These are phyloP conservation scores for Neoboletus subvelutipes DNA, from an alignment of 768 basidiomycete genomes.

Conservation along the genomic window DNA sequence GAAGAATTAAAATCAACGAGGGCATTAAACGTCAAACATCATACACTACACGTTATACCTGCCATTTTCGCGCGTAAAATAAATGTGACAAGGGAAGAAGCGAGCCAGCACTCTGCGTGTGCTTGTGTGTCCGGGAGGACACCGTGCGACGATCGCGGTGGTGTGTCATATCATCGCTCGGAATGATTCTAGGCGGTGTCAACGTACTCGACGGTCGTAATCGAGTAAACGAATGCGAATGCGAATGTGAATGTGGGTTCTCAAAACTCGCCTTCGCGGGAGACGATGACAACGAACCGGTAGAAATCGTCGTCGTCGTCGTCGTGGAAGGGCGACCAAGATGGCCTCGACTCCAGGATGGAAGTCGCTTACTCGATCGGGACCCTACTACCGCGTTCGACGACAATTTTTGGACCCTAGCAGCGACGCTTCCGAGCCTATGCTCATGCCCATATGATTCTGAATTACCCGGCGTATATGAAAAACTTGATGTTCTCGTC, in stretches of 20 bases:
- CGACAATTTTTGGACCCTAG: slow-evolving; percentile 2
- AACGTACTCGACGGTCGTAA: slow-evolving; percentile 3
- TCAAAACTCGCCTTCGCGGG: background rate
- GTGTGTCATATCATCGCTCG: background rate
- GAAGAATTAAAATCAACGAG: background rate
- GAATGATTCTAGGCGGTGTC: background rate
- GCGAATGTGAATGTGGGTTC: background rate
- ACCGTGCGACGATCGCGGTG: slow-evolving; percentile 5
- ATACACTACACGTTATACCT: slow-evolving; percentile 3
- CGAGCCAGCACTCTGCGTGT: background rate
- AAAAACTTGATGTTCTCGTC: slow-evolving; percentile 14
- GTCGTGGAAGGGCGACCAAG: background rate
- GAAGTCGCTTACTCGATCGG: slow-evolving; percentile 16
- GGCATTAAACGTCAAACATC: background rate
- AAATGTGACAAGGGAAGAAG: background rate
- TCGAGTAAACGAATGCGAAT: background rate
- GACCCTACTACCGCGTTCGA: slow-evolving; percentile 2
- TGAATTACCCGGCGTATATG: background rate
- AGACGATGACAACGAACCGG: background rate
- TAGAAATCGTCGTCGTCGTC: too few relatives aligned
- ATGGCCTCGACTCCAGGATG: slow-evolving; percentile 15
- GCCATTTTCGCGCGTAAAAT: slow-evolving; percentile 2
- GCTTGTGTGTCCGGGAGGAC: slow-evolving; percentile 6
- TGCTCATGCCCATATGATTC: too few relatives aligned
- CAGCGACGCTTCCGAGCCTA: slow-evolving; percentile 4